Percentiles rank a stretch among this genome's conserved stretches.
Conservation (phyloP, 805 yeast species). For the Geotrichum ghanense region DNA sequence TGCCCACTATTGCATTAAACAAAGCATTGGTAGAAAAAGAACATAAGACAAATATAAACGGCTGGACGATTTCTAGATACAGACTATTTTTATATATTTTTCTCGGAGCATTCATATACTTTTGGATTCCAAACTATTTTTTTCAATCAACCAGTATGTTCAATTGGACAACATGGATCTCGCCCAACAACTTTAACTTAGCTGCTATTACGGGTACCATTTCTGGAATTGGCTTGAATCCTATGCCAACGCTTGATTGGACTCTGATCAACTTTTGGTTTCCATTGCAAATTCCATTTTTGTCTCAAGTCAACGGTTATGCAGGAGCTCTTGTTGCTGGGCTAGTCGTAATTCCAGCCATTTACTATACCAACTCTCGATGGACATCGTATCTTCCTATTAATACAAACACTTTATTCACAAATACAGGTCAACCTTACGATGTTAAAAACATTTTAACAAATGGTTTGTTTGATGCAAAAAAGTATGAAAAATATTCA, state of each 20-base stretch:
- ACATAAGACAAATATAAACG: conserved; percentile 24
- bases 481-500: conserved; percentile 45
- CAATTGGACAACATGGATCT: conserved; percentile 53
- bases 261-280: conserved; percentile 28
- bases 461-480: conserved; percentile 29
- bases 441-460: conserved; percentile 36
- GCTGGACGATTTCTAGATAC: conserved; percentile 41
- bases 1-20: conserved; percentile 48
- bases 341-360: conserved; percentile 34
- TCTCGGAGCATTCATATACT: conserved; percentile 33
- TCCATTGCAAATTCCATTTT: conserved; percentile 44
- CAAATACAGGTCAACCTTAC: conserved; percentile 40
- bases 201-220: conserved; percentile 38
- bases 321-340: conserved; percentile 36
- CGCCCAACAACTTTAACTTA: conserved; percentile 37
- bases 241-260: conserved; percentile 35
- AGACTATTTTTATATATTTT: conserved; percentile 32
- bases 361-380: conserved; percentile 45
- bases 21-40: conserved; percentile 33
- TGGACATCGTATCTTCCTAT: conserved; percentile 52
- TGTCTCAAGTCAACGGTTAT: conserved; percentile 32
- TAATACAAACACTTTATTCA: conserved; percentile 40
- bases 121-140: conserved; percentile 50
- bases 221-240: conserved; percentile 30
- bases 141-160: conserved; percentile 47